Evolutionary conservation across 805 yeast species (phyloP), one percentile per base, ranked within the genome.

Genomic region (Starmerella riodocensis): DNA sequence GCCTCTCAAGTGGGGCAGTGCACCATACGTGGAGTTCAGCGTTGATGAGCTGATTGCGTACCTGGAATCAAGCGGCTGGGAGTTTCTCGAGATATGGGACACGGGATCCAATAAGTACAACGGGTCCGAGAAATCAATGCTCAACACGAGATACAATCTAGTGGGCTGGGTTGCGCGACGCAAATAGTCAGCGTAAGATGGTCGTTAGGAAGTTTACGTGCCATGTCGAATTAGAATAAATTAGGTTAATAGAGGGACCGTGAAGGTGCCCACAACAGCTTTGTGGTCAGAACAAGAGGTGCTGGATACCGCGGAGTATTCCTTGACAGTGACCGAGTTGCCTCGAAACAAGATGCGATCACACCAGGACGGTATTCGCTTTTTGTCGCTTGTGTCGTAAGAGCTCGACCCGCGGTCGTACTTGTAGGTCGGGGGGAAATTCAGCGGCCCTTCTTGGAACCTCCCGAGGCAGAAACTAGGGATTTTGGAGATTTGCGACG

Each of bases 361-460:
- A 3, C 97, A 86, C 98, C 98, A 91, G 0, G 98, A 93, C 1
- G 98, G 99, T 11, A 82, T 76, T 46, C 99, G 71, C 58, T 76
- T 77, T 59, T 91, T 91, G 53, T 88, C 97, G 29, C 93, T 77
- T 0, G 93, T 71, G 57, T 91, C 99, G 56, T 86, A 91, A 2
- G 55, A 60, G 34, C 70, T 72, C 0, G 93, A 78, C 4, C 93
- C 93, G 35, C 82, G 79, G 55, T 91, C 94, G 57, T 78, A 91
- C 56, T 91, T 91, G 61, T 91, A 91, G 0, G 99, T 91, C 5
- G 99, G 99, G 6, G 78, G 70, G 53, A 91, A 88, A 16, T 62
- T 64, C 32, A 91, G 79, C 36, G 73, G 78, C 66, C 75, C 73
- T 60, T 91, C 99, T 46, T 74, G 72, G 57, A 78, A 91, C 48